A percentile compares a stretch with the other conserved stretches of the same genome.
These are phyloP conservation scores for Xylariaceae sp. DNA, from an alignment of 2,329 filamentous ascomycete genomes.

Conservation along the genomic window DNA sequence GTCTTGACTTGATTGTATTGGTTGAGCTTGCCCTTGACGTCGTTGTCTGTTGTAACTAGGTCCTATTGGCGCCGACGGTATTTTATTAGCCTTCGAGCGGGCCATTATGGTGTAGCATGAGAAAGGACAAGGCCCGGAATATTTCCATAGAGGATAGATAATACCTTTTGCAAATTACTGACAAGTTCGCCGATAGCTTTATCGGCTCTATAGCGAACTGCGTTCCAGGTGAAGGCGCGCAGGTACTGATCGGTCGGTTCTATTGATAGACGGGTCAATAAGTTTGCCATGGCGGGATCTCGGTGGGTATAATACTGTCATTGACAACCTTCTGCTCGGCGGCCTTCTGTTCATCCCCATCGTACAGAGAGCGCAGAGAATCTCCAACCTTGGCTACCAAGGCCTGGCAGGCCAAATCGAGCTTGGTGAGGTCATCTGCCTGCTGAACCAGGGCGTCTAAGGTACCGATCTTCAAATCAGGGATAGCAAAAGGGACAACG, in stretches of 20 bases:
- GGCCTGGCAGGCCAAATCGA: conserved; percentile 71
- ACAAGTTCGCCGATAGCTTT: conserved; percentile 84
- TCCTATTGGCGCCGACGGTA: conserved; percentile 53
- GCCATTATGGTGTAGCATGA: not conserved
- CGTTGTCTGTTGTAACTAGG: conserved; percentile 86
- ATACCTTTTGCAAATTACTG: conserved; percentile 80
- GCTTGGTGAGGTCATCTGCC: conserved; percentile 89
- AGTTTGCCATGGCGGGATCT: conserved; percentile 12
- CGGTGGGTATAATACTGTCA: conserved; percentile 62
- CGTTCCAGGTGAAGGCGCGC: conserved; percentile 89
- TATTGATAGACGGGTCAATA: conserved; percentile 40
- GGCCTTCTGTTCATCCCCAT: conserved; percentile 78
- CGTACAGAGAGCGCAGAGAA: conserved; percentile 75
- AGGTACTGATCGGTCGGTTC: conserved; percentile 96
- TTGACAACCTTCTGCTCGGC: conserved; percentile 89
- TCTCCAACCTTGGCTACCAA: conserved; percentile 87
- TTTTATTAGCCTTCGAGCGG: conserved; percentile 15
- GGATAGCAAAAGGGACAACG: conserved; percentile 74
- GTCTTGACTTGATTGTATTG: conserved; percentile 93
- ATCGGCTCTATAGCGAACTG: conserved; percentile 92
- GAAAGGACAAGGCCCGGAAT: not conserved
- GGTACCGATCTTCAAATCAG: conserved; percentile 96
- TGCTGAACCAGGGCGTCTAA: conserved; percentile 93
- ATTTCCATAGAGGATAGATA: not conserved
- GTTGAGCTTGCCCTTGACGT: conserved; percentile 89